Base-by-base conservation (phyloP, 768 basidiomycete species). In the Tephrocybe rancida region DNA sequence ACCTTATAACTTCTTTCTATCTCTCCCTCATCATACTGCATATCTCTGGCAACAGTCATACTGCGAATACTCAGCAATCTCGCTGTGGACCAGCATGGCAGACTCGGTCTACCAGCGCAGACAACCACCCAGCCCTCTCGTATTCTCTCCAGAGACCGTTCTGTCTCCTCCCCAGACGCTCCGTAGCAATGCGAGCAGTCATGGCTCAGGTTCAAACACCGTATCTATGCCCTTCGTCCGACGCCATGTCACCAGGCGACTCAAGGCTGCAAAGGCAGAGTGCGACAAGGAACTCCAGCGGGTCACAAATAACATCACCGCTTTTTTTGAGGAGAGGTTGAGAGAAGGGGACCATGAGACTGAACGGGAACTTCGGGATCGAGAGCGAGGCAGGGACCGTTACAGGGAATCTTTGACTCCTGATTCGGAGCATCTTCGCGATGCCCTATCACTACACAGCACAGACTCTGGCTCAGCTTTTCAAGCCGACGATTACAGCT, bases 221-320 rank as follows among this genome's bases (percentile, higher is more conserved):
- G 88, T 93, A 48, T 91, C 91, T 49, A 93, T 93, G 91, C 90
- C 91, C 55, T 92, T 93, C 68, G 91, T 98, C 58, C 80, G 91
- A 56, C 85, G 93, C 50, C 95, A 98, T 75, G 92, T 98, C 64
- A 92, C 90, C 34, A 85, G 93, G 58, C 87, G 97, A 53, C 85
- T 98, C 71, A 90, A 87, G 75, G 89, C 88, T 3, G 95, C 96
- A 53, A 98, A 99, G 77, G 85, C 90, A 46, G 91, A 92, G 59
- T 99, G 96, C 78, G 94, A 99, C 83, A 91, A 90, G 77, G 94
- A 97, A 71, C 84, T 99, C 8, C 87, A 88, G 65, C 88, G 93
- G 66, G 90, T 98, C 67, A 93, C 95, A 55, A 88, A 92, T 72
- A 92, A 87, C 55, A 95, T 99, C 77, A 96, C 96, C 58, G 72